Base-by-base conservation (phyloP, 306 rosid genomes). In the Argentina anserina region DNA sequence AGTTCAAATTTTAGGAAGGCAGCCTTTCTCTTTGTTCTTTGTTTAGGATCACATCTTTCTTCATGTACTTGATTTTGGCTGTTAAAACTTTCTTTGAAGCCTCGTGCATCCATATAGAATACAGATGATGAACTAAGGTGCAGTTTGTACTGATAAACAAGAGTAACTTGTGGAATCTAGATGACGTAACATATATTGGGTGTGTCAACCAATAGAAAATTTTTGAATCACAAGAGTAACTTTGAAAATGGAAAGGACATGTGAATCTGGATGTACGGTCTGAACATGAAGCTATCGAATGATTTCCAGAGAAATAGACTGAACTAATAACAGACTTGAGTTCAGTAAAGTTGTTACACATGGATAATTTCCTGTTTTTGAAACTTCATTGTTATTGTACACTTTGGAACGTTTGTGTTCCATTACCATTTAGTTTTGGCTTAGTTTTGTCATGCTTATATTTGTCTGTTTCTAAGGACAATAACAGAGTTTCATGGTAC, bases 401-500 rank as follows among this genome's bases (percentile, higher is more conserved):
- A 26, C 20, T 43, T 70, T 13, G n/a, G 34, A 20, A 42, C 42
- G 10, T 37, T 23, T 25, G 53, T 37, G 55, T n/a, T 26, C 31
- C 25, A 23, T 29, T 14, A 28, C 39, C 64, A 60, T 20, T 17
- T 70, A 47, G 42, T 66, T 31, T 42, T 78, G 61, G 17, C 28
- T 17, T 70, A 47, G 42, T 66, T 31, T 42, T 78, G 61, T 21
- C 28, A 21, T 68, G 70, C 43, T 63, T 20, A 33, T 37, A 56
- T 52, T 40, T 29, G 20, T 75, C 20, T 14, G 34, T 56, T n/a
- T 13, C 18, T 63, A 26, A 43, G 21, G 41, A 52, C 21, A 21
- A 9, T 70, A 58, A 53, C 61, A 65, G n/a, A 52, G 63, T 33
- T 31, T 49, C 43, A 34, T 58, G 53, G 53, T 84, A 79, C 96